Evolutionary conservation across 2,329 filamentous ascomycete genomes (phyloP).

Genomic region (Beauveria sp.): DNA sequence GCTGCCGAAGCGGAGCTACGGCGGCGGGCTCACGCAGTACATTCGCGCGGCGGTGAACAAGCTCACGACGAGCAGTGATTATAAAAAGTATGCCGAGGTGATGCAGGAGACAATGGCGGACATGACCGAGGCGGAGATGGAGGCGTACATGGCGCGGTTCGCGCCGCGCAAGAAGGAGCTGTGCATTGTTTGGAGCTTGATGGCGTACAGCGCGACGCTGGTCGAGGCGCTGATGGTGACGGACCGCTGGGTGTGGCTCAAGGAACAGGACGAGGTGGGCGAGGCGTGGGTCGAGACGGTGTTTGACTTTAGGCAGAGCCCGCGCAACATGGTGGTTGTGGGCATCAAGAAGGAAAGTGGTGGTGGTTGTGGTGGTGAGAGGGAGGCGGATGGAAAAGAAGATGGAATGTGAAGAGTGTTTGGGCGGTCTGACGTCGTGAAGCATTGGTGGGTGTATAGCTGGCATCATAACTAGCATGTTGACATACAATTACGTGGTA

Average conservation of each 20-base stretch:
- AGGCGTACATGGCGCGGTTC: conserved; percentile 60
- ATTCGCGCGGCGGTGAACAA: conserved; percentile 75
- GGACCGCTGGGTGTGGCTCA: conserved; percentile 82
- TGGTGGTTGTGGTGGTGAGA: not conserved
- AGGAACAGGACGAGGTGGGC: conserved; percentile 64
- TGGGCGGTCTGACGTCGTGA: too few species aligned
- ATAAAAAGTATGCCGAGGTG: conserved; percentile 50
- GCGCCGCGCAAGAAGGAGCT: conserved; percentile 66
- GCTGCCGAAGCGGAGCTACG: conserved; percentile 72
- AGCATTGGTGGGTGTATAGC: not conserved
- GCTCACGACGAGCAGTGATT: conserved; percentile 50
- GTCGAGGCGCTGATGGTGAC: conserved; percentile 85
- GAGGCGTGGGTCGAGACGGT: conserved; percentile 88
- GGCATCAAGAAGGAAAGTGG: conserved; percentile 61
- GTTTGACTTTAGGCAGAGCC: conserved; percentile 81
- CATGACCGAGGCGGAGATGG: conserved; percentile 70
- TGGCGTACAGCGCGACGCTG: conserved; percentile 89
- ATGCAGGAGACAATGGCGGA: conserved; percentile 58
- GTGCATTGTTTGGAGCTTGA: conserved; percentile 83
- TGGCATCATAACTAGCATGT: not conserved
- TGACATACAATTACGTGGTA: not conserved
- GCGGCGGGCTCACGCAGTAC: conserved; percentile 61
- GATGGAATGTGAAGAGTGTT: not conserved
- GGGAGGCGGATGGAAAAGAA: not conserved
- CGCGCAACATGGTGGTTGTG: conserved; percentile 86